Evolutionary conservation across 1,139 yeast species (phyloP).

Genomic region (Lodderomyces metapsilosis): DNA sequence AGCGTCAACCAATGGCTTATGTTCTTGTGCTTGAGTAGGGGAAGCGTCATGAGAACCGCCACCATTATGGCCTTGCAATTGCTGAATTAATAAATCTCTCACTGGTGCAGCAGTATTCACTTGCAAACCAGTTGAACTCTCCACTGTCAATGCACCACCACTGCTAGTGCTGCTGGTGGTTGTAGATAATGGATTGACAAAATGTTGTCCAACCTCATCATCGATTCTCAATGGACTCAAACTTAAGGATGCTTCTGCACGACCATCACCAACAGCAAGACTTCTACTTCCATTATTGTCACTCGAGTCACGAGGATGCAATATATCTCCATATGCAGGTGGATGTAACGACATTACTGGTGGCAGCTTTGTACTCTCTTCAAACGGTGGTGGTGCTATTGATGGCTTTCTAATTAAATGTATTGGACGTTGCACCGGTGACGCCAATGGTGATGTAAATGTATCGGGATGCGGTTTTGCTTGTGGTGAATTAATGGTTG

Average conservation of each 20-base stretch:
- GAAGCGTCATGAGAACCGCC: neutral
- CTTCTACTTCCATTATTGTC: constrained; percentile 9
- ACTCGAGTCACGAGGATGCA: constrained; percentile 10
- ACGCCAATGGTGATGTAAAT: constrained; percentile 34
- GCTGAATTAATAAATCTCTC: constrained; percentile 19
- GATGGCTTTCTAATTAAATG: constrained; percentile 38
- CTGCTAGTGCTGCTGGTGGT: neutral
- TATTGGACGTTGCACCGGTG: constrained; percentile 36
- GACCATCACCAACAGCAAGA: neutral
- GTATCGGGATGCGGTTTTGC: constrained; percentile 50
- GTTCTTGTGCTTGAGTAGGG: neutral
- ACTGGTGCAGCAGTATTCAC: constrained; percentile 17
- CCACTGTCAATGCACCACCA: neutral
- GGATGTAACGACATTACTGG: constrained; percentile 25
- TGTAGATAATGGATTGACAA: constrained; percentile 3
- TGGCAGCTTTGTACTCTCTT: constrained; percentile 31
- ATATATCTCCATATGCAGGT: constrained; percentile 36
- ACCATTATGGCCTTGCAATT: constrained; percentile 14
- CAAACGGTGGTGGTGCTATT: constrained; percentile 44
- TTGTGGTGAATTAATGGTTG: constrained; percentile 53
- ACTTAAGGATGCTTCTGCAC: constrained; percentile 9
- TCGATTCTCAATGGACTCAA: constrained; percentile 17
- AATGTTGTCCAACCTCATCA: constrained; percentile 6
- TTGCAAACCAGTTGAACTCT: neutral
- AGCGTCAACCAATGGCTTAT: neutral